phyloP scores from a whole-genome alignment of 2,329 filamentous ascomycete species.

The Penicillium carneum region DNA sequence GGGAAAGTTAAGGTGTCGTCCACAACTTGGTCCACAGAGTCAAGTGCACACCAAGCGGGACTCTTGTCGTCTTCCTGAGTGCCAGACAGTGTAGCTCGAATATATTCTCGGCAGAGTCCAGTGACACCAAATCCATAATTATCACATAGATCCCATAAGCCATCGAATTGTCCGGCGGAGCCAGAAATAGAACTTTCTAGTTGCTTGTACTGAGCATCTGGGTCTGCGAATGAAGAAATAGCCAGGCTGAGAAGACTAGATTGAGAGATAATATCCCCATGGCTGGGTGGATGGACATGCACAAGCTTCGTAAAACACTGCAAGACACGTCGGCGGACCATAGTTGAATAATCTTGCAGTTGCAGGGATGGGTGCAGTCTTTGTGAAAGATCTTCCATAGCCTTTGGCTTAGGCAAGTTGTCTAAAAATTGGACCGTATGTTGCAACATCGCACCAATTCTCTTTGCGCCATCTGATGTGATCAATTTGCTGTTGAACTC shows the following conservation, averaged over 20 bases:
- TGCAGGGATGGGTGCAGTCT: slow-evolving; percentile 84
- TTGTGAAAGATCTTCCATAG: slow-evolving; percentile 83
- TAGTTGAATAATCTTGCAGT: slow-evolving; percentile 85
- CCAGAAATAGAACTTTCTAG: slow-evolving; percentile 90
- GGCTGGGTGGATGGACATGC: slow-evolving; percentile 82
- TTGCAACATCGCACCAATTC: slow-evolving; percentile 91
- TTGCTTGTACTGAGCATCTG: slow-evolving; percentile 76
- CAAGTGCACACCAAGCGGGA: slow-evolving; percentile 49
- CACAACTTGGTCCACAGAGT: slow-evolving; percentile 49
- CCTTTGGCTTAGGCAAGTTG: slow-evolving; percentile 81
- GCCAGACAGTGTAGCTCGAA: slow-evolving; percentile 72
- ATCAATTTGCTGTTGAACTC: slow-evolving; percentile 91
- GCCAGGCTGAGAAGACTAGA: slow-evolving; percentile 90
- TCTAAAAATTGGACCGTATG: slow-evolving; percentile 91
- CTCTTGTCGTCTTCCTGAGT: slow-evolving; percentile 69
- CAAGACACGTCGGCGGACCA: slow-evolving; percentile 89
- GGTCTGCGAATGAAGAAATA: slow-evolving; percentile 90
- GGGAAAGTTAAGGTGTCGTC: slow-evolving; percentile 62
- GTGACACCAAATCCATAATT: slow-evolving; percentile 95
- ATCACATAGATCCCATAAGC: slow-evolving; percentile 91
- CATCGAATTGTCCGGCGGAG: slow-evolving; percentile 87
- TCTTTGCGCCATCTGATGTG: slow-evolving; percentile 91
- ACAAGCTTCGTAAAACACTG: slow-evolving; percentile 95
- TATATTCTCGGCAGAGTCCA: slow-evolving; percentile 79
- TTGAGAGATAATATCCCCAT: slow-evolving; percentile 84